Evolutionary conservation across 345 rosid genomes (phyloP), one percentile per base, ranked within the genome.

Genomic region (Microthlaspi erraticum): DNA sequence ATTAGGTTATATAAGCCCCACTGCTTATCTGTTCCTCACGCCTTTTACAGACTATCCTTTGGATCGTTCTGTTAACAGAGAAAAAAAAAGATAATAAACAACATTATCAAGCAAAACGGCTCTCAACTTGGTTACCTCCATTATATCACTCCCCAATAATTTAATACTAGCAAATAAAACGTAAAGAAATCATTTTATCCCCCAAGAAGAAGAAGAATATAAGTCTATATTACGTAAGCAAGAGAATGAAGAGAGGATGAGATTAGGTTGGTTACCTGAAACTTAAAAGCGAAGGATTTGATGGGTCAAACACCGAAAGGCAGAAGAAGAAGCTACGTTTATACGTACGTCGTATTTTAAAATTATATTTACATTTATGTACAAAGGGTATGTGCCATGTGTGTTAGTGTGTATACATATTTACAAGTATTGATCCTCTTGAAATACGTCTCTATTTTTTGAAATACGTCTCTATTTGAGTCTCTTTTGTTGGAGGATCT

Each of bases 401-500:
- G 29, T 26, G 29, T 23, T 23, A 23, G 79, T 29, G 43, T 44
- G 19, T 60, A 10, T 42, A 42, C 8, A 59, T 75, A 64, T 56
- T n/a, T 63, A 70, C 60, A 70, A 46, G 65, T 66, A 31, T 75
- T 8, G 46, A 33, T 48, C 45, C 10, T 60, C 34, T 17, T 38
- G 11, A 18, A 29, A 55, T 20, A 32, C 23, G 55, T 69, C 34
- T 53, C 64, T 76, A 84, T 62, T 91, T 82, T n/a, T 17, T 38
- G 11, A 18, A 29, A 55, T 20, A 32, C 23, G 55, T 69, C 34
- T 53, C 64, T 76, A 84, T 62, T 91, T 82, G 70, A 77, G 66
- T 71, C 96, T 82, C 66, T 82, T 85, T 69, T 76, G 86, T 44
- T 74, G 78, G 6, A 82, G 79, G 52, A 82, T 82, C 83, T 86